Base-by-base conservation (phyloP, 371 early-diverging fungal genomes). In the Apophysomyces elegans region DNA sequence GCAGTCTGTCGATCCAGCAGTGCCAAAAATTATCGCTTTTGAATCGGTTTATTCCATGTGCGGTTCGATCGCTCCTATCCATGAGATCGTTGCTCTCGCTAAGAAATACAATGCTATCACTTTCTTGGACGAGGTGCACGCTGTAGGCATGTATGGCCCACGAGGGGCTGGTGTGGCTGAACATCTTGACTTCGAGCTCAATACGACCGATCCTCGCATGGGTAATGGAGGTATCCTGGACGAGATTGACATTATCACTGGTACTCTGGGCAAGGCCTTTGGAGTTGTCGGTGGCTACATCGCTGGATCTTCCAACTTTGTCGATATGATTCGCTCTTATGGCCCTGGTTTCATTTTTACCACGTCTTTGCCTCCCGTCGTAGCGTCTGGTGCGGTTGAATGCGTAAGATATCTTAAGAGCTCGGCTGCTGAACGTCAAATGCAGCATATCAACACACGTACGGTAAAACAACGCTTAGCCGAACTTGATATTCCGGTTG, bases 311-410 rank as follows among this genome's bases (percentile, higher is more conserved):
- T 86, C 94, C 38, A 72, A 76, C 39, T 81, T 95, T 39, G 91
- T 96, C 32, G 97, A 96, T 80, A 90, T 94, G 91, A 86, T 96
- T 46, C 92, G 97, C 57, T 93, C 93, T 36, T 96, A 96, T 74
- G 97, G 96, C 7, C 96, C 96, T 11, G 97, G 97, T 47, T 96
- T 96, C 81, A 96, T 96, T 77, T 96, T 96, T 76, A 96, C 97
- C 64, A 96, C 97, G 11, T 95, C 96, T 38, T 85, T 96, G 32
- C 97, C 97, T 14, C 97, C 97, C 38, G 84, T 91, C 36, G 90
- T 94, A 60, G 93, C 88, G n/a, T 85, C 92, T 32, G 97, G 95
- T 62, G 92, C 96, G 37, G 79, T 91, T 12, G 88, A 93, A 32
- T 92, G 93, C 59, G 87, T 96, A 75, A 86, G 88, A 64, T 90